A percentile compares a stretch with the other conserved stretches of the same genome.
phyloP scores from a whole-genome alignment of 2,329 filamentous ascomycete genomes.

The Cadophora gregata region DNA sequence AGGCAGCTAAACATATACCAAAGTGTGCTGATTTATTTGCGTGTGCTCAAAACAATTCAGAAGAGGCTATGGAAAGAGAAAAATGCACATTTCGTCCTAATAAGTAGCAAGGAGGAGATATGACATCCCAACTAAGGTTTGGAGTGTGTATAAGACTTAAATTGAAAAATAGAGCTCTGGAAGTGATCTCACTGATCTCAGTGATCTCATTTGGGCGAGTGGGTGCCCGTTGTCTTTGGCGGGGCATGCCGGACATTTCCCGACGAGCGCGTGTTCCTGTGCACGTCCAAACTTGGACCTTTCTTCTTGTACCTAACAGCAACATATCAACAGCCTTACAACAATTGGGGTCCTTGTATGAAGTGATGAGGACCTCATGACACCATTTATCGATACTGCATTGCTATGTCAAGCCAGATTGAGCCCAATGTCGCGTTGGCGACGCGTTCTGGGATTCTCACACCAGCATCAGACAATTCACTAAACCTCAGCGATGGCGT shows the following conservation, averaged over 20 bases:
- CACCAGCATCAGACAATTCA: conserved; percentile 40
- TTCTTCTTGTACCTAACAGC: not conserved
- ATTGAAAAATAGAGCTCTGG: no score
- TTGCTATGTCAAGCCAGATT: conserved; percentile 44
- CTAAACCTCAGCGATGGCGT: conserved; percentile 33
- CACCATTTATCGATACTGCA: conserved; percentile 40
- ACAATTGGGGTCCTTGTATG: conserved; percentile 26
- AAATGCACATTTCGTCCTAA: no score
- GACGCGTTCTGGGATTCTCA: conserved; percentile 42
- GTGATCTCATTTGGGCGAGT: no score
- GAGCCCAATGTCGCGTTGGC: conserved; percentile 39
- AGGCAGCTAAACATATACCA: not conserved
- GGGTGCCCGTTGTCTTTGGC: not conserved
- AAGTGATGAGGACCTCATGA: conserved; percentile 38
- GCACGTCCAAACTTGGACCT: not conserved
- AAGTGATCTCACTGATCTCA: no score
- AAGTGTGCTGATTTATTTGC: no score
- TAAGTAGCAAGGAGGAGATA: no score
- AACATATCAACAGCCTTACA: conserved; percentile 17
- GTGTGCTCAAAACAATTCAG: not conserved
- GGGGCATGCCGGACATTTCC: conserved; percentile 12
- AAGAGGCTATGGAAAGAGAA: no score
- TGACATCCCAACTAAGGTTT: no score
- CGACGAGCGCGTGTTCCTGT: conserved; percentile 11
- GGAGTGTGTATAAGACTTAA: no score